A percentile compares a stretch with the other conserved stretches of the same genome.
Conservation (phyloP, 441 rosid genomes). For the Euphorbia celastroides region DNA sequence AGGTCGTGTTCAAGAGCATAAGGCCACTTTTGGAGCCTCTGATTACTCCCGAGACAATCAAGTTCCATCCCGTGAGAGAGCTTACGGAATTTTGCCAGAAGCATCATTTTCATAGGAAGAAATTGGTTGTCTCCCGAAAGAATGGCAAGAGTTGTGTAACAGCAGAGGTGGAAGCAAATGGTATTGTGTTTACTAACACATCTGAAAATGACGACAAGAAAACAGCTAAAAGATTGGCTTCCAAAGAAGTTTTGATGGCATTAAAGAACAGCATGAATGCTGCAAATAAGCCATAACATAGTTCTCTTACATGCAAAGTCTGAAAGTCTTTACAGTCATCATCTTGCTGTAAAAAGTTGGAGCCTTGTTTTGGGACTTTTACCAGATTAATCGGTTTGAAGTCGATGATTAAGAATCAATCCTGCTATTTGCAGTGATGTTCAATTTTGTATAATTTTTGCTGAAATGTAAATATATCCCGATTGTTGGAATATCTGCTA, state of each 20-base stretch:
- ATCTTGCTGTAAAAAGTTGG: neutral
- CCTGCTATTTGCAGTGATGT: neutral
- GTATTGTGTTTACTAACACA: conserved; percentile 29
- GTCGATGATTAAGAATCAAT: neutral
- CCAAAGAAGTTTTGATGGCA: conserved; percentile 42
- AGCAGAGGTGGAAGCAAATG: conserved; percentile 51
- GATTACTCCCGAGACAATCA: too few species aligned
- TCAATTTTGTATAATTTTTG: neutral
- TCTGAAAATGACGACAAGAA: conserved; percentile 39
- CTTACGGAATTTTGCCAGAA: too few species aligned
- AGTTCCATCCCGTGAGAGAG: too few species aligned
- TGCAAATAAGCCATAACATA: neutral
- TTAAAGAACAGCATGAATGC: conserved; percentile 27
- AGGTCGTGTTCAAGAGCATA: conserved; percentile 35
- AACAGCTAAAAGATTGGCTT: conserved; percentile 53
- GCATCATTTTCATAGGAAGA: conserved; percentile 26
- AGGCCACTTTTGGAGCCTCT: too few species aligned
- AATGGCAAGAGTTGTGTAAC: conserved; percentile 33
- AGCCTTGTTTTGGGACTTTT: neutral
- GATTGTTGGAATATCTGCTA: neutral
- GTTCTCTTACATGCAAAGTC: neutral
- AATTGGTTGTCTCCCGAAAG: conserved; percentile 1
- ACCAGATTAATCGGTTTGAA: neutral
- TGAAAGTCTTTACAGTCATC: neutral
- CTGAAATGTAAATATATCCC: neutral